Conservation (phyloP, 331 rosid genomes). For the Telfairia occidentalis region DNA sequence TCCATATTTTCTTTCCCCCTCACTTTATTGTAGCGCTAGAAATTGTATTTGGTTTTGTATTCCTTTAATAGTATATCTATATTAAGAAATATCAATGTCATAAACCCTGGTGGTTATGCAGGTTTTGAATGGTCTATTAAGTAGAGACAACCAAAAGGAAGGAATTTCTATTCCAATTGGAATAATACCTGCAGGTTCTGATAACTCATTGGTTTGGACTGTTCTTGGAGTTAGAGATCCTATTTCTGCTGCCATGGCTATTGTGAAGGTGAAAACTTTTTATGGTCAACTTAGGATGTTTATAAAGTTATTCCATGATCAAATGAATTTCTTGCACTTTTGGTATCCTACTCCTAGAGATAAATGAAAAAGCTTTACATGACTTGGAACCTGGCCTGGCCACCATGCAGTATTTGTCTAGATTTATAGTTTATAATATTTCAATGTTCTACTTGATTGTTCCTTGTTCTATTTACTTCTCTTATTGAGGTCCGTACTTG, state of each 20-base stretch:
- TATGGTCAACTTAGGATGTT: neutral
- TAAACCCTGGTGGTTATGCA: slow-evolving; percentile 25
- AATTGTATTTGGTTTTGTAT: neutral
- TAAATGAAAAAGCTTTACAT: neutral
- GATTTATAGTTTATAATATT: neutral
- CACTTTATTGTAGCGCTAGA: neutral
- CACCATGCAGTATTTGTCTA: neutral
- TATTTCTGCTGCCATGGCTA: slow-evolving; percentile 93
- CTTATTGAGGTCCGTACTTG: neutral
- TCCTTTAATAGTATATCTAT: neutral
- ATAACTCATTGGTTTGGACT: slow-evolving; percentile 95
- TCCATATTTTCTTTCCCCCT: neutral
- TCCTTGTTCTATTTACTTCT: neutral
- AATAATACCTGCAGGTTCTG: slow-evolving; percentile 98
- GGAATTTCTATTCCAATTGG: slow-evolving; percentile 99
- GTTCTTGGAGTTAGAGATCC: slow-evolving; percentile 99
- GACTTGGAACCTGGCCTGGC: neutral
- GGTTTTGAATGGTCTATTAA: slow-evolving; percentile 95
- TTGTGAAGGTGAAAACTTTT: slow-evolving; percentile 63
- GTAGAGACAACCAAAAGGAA: slow-evolving; percentile 91
- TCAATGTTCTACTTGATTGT: neutral
- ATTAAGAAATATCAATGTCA: neutral
- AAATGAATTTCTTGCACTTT: neutral
- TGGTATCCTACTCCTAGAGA: neutral
- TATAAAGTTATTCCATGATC: neutral